Percentiles rank a stretch among this genome's conserved stretches.
phyloP scores from a whole-genome alignment of 306 rosid species.

The Vigna mungo region DNA sequence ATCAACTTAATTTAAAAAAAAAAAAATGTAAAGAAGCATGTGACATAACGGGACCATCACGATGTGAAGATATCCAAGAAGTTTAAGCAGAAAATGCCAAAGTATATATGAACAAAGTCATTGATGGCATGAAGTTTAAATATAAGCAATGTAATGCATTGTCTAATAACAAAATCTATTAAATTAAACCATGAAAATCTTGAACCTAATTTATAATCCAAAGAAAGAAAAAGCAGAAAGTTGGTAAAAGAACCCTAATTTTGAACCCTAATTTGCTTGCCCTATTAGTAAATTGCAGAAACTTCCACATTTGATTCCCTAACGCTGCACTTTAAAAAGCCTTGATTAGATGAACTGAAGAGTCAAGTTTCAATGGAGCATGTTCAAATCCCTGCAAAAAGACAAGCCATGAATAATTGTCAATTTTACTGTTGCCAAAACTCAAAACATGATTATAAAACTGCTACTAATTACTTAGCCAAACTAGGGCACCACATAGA shows the following conservation, averaged over 20 bases:
- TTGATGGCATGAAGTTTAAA: slow-evolving; percentile 16
- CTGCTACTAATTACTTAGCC: slow-evolving; percentile 11
- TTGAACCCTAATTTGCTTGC: slow-evolving; percentile 43
- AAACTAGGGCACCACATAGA: not conserved
- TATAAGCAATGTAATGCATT: slow-evolving; percentile 21
- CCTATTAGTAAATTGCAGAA: slow-evolving; percentile 42
- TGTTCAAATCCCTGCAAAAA: slow-evolving; percentile 51
- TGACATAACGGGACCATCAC: slow-evolving; percentile 14
- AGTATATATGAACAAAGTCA: slow-evolving; percentile 22
- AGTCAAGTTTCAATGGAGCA: slow-evolving; percentile 38
- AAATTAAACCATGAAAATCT: slow-evolving; percentile 45
- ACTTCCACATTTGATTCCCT: slow-evolving; percentile 38
- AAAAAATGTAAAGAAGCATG: slow-evolving; percentile 5
- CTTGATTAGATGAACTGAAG: slow-evolving; percentile 35
- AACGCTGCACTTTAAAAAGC: slow-evolving; percentile 23
- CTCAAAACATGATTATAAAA: not conserved
- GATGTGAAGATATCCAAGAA: not conserved
- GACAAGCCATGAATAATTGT: not conserved
- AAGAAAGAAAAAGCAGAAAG: not conserved
- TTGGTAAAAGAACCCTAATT: slow-evolving; percentile 38
- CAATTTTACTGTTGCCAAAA: not conserved
- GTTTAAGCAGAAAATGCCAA: slow-evolving; percentile 22
- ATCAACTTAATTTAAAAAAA: not conserved
- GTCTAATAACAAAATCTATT: slow-evolving; percentile 42
- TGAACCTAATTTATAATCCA: slow-evolving; percentile 33